Evolutionary conservation across 805 yeast genomes (phyloP), one percentile per base, ranked within the genome.

Genomic region (Candida schatavii): DNA sequence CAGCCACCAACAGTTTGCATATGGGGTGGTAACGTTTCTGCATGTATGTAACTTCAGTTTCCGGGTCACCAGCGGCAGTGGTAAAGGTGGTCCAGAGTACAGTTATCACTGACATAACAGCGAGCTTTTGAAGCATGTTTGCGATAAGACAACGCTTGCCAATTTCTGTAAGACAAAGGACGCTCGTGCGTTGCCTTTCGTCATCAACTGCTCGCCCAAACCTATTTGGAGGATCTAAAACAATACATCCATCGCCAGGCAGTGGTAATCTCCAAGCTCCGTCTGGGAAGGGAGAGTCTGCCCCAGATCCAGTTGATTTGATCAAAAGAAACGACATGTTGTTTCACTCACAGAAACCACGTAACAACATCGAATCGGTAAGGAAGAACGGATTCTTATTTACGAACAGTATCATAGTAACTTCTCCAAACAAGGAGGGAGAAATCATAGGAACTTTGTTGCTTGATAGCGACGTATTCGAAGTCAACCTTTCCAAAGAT

Each of bases 301-400:
- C 66, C 13, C 48, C 73, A 17, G 69, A 69, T 40, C 75, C 75
- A 3, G 74, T 65, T 3, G 75, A 70, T 51, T 49, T 70, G 38
- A 55, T 68, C 45, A 70, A 68, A 46, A 68, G 62, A 48, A 70
- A 70, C 49, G 75, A 70, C 42, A 66, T 70, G 20, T 58, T 70
- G 45, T 57, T 66, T 64, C 66, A 57, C 50, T 64, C 74, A 2
- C 62, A 57, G 22, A 70, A 69, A 44, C 75, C 75, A 1, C 44
- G 64, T 37, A 70, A 69, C 49, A 69, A 70, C 46, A 68, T 70
- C 23, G 75, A 70, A 44, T 56, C 71, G 1, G 65, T 70, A 13
- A 70, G 79, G 20, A 49, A 57, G 4, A 75, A 83, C 51, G 82
- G 88, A 2, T 79, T 81, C 44, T 71, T 79, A 27, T 74, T 86